Evolutionary conservation across 441 rosid genomes (phyloP).

Genomic region (Jatropha multifida): DNA sequence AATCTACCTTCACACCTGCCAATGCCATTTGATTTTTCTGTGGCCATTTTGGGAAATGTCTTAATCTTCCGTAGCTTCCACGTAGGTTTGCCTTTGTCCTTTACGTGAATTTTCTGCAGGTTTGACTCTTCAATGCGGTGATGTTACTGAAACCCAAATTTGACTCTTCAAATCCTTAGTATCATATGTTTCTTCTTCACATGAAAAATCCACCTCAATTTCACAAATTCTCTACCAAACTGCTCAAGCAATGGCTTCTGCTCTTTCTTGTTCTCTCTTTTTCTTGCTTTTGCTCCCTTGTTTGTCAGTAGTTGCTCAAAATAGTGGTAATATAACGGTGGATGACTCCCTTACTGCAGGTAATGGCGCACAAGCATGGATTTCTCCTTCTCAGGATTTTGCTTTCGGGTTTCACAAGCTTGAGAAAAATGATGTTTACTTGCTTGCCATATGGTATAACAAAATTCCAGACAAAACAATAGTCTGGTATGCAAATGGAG

Average conservation of each 20-base stretch:
- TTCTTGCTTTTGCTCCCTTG: constrained; percentile 23
- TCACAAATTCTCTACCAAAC: not conserved
- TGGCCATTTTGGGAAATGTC: not conserved
- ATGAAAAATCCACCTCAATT: not conserved
- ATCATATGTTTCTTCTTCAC: not conserved
- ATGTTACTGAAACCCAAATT: no score
- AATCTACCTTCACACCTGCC: not conserved
- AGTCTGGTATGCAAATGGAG: constrained; percentile 41
- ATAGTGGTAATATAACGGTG: constrained; percentile 4
- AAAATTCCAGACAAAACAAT: constrained; percentile 18
- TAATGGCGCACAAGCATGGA: constrained; percentile 23
- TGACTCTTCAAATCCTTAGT: no score
- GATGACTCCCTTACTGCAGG: constrained; percentile 28
- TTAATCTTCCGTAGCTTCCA: not conserved
- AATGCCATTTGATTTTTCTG: not conserved
- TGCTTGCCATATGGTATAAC: constrained; percentile 23
- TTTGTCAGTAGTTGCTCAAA: constrained; percentile 18
- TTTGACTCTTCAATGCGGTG: not conserved
- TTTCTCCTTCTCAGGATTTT: constrained; percentile 44
- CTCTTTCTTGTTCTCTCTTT: constrained; percentile 1
- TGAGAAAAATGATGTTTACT: constrained; percentile 9
- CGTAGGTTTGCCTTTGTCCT: not conserved
- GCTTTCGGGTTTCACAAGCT: constrained; percentile 39
- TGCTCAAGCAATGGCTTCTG: constrained; percentile 11
- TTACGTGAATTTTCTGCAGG: not conserved